phyloP scores from a whole-genome alignment of 805 yeast genomes.

The Starmerella sirachaensis region DNA sequence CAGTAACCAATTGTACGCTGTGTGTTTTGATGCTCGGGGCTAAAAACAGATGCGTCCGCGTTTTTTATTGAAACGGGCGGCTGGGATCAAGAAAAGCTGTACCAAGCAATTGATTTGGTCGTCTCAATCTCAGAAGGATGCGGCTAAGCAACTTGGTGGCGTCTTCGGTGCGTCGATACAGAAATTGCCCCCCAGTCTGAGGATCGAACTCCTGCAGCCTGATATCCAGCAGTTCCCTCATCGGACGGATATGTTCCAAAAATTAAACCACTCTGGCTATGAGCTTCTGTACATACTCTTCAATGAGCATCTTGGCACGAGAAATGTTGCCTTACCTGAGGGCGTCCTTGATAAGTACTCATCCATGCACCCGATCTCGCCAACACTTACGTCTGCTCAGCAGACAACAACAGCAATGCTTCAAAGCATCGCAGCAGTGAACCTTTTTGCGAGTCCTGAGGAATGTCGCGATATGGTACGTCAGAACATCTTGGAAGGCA shows the following conservation, averaged over 20 bases:
- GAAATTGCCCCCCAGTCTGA: constrained; percentile 15
- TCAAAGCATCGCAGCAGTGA: constrained; percentile 14
- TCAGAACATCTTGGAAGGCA: constrained; percentile 11
- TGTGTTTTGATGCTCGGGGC: too few species aligned
- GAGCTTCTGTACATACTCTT: constrained; percentile 11
- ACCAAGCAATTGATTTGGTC: not conserved
- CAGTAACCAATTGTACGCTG: too few species aligned
- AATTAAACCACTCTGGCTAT: constrained; percentile 10
- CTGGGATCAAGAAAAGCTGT: not conserved
- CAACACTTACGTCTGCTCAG: not conserved
- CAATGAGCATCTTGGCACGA: constrained; percentile 21
- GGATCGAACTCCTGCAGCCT: constrained; percentile 18
- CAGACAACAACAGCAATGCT: constrained; percentile 1
- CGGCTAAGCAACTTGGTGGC: constrained; percentile 3
- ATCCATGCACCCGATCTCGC: constrained; percentile 7
- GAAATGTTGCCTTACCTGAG: constrained; percentile 12
- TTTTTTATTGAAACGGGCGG: not conserved
- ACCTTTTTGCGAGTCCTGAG: constrained; percentile 7
- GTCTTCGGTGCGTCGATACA: constrained; percentile 11
- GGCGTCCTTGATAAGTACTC: constrained; percentile 12
- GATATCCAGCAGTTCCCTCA: constrained; percentile 15
- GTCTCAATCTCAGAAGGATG: not conserved
- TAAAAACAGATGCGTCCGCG: constrained; percentile 10
- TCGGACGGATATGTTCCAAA: constrained; percentile 10
- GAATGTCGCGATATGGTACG: constrained; percentile 10